Evolutionary conservation across 345 rosid genomes (phyloP), one percentile per base, ranked within the genome.

Genomic region (Balakata baccata): DNA sequence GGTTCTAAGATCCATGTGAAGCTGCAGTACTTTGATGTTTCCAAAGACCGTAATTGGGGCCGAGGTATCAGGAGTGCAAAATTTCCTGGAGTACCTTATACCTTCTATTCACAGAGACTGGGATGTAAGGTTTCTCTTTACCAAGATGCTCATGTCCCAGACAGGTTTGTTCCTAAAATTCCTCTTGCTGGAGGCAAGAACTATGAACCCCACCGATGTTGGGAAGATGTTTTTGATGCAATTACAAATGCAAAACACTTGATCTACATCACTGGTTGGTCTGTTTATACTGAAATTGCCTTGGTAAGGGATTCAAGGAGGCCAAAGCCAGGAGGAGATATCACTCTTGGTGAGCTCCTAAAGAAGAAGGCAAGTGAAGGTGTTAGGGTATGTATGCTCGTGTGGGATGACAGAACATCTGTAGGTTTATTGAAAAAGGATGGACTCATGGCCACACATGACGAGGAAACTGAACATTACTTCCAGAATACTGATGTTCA

Each of bases 321-420:
- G 87, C 92, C 94, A 25, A 95, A 91, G 83, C 86, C 94, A 4
- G 99, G 99, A 63, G 99, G 99, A 57, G 97, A 95, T 56, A 79
- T 84, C 62, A 86, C 84, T 2, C 51, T 95, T 17, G 98, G 99
- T 64, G 98, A 91, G 81, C 81, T 95, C 64, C 96, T 95, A 6
- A 92, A 95, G 85, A 91, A 88, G 84, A 92, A 84, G 82, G 97
- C 97, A 5, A 87, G 87, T 59, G 98, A 95, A 85, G 99, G 98
- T 80, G 97, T 95, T 41, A 85, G 88, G 85, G 98, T 95, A 50
- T 81, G 87, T 58, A 84, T 95, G 87, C 98, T 95, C 18, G 89
- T 95, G 71, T 95, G 99, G 99, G 99, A 95, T 61, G 99, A 95
- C 73, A 89, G 99, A 81, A 95, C 99, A 58, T 95, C 99, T 39